Evolutionary conservation across 148 eudicot species (phyloP).

Genomic region (Selenicereus undatus): DNA sequence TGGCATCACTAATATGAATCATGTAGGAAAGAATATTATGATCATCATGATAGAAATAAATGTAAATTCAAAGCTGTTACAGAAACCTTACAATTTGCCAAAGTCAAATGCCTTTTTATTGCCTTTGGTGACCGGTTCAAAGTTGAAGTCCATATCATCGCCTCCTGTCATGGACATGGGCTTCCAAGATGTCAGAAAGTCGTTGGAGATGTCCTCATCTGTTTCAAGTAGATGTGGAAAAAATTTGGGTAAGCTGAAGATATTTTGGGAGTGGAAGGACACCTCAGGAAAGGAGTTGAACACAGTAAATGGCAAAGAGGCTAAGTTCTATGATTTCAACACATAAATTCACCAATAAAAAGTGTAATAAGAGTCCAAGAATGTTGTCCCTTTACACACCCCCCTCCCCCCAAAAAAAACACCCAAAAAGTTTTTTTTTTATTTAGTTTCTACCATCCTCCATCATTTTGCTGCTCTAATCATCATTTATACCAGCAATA

Average conservation of each 20-base stretch:
- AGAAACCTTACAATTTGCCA: slow-evolving; percentile 63
- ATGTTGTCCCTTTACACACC: not conserved
- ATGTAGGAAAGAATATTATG: not conserved
- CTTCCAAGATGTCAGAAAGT: slow-evolving; percentile 77
- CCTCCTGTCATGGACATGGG: slow-evolving; percentile 47
- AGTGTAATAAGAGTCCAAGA: not conserved
- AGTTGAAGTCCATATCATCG: slow-evolving; percentile 73
- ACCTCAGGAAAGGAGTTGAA: not conserved
- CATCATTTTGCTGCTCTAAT: not conserved
- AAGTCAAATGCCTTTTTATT: slow-evolving; percentile 69
- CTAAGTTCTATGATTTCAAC: not conserved
- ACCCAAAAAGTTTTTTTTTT: not conserved
- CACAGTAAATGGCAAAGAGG: not conserved
- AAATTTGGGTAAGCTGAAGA: not conserved
- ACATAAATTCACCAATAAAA: not conserved
- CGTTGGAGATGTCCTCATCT: slow-evolving; percentile 75
- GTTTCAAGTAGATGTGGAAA: slow-evolving; percentile 20
- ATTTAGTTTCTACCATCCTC: not conserved
- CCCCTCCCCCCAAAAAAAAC: not conserved
- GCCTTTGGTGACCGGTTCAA: slow-evolving; percentile 58
- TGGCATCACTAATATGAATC: not conserved
- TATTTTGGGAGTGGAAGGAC: not conserved
- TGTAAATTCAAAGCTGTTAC: slow-evolving; percentile 1
- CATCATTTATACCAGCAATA: not conserved
- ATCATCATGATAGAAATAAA: slow-evolving; percentile 1